Base-by-base conservation (phyloP, 305 asterid genomes). In the Fraxinus latifolia region DNA sequence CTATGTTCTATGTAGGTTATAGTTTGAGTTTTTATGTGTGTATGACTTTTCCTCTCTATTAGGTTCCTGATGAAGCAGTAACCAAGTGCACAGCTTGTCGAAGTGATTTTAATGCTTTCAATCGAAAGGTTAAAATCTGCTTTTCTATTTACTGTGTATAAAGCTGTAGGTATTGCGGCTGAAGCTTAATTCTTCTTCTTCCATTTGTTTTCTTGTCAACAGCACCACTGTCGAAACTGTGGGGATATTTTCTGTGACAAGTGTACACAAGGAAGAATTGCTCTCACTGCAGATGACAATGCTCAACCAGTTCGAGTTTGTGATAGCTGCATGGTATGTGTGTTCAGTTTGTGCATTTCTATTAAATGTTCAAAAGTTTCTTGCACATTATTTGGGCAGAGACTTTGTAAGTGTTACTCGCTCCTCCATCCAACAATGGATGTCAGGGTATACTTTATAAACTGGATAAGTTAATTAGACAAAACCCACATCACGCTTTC, bases 191-290 rank as follows among this genome's bases (percentile, higher is more conserved):
- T 78, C 32, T 4, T 60, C 42, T 65, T 65, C 19, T 47, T 72
- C 79, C 21, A 83, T 39, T 74, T 55, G 5, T 81, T 14, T 85
- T 44, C 79, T 34, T 81, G 77, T 78, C 81, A 55, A 85, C 92
- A 95, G 96, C 96, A 95, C 88, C 98, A 95, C 82, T 95, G 98
- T 85, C 85, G 97, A 73, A 94, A 93, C 86, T 93, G 98, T 85
- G 98, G 98, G 82, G 97, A 94, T 84, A 89, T 94, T 78, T 94
- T 93, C 89, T 94, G 98, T 89, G 98, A 93, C 89, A 94, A 93
- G 88, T 94, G 97, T 87, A 93, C 98, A 34, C 98, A 94, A 88
- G 98, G 98, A 83, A 92, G 98, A 90, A 93, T 87, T 73, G 88
- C 93, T 60, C 92, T 94, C 36, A 94, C 96, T 12, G 88, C 93